Base-by-base conservation (phyloP, 2,329 filamentous ascomycete species). In the Colletotrichum nymphaeae region DNA sequence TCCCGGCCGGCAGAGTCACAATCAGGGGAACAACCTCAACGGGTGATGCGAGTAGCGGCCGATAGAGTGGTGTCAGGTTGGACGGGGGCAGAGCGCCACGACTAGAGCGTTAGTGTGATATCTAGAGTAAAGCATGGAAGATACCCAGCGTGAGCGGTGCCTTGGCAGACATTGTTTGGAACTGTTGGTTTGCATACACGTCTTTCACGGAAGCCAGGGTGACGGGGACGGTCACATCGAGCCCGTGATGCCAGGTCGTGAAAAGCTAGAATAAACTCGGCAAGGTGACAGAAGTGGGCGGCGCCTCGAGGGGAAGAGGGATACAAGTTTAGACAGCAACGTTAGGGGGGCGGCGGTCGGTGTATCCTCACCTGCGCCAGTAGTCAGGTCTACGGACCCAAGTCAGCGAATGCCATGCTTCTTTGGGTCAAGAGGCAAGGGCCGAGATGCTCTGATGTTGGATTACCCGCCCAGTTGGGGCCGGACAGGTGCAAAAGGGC, bases 61-160 rank as follows among this genome's bases (percentile, higher is more conserved):
- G 60, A 73, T 66, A 35, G 60, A 62, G 56, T 42, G 30, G 65
- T 52, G 62, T 66, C 67, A 73, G 67, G 67, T 71, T 35, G 37
- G n/a, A 64, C 66, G 60, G 37, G 37, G 53, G 66, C 57, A n/a
- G 19, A 26, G 46, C 53, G 42, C 66, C 67, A 59, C n/a, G 46
- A 42, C 53, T 60, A 55, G 42, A 59, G 8, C 6, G 46, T 53
- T 70, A 70, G 67, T 32, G 67, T 9, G 30, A 60, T 66, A 32
- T 66, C 62, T 67, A 71, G 42, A 73, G 59, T 49, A 66, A 66
- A 57, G 71, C 65, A 62, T 26, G 56, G 56, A 56, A 62, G 46
- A 35, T 5, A 55, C 35, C 26, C 60, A 35, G 35, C 19, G 49
- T 52, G 5, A 5, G 24, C 26, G n/a, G 32, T 46, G 19, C 55